Evolutionary conservation across 148 eudicot genomes (phyloP), one percentile per base, ranked within the genome.

Genomic region (Dysphania ambrosioides): DNA sequence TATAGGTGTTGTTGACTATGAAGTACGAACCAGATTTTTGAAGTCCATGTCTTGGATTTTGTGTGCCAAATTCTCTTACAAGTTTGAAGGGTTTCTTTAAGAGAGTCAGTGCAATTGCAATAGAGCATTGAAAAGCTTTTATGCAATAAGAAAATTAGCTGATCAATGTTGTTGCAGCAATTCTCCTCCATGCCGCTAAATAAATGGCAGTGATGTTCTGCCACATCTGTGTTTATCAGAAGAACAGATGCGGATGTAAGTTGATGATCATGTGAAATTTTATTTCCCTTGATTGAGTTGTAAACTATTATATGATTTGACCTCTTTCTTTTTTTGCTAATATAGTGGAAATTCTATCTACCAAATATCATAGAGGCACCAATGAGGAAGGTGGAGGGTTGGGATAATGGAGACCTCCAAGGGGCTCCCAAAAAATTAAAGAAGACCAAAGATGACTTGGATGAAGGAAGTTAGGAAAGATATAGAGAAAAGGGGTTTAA

Each of bases 11-110:
- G n/a, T n/a, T n/a, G n/a, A n/a, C n/a, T n/a, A n/a, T n/a, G n/a
- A n/a, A n/a, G 8, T 61, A 31, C 49, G 47, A 60, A 18, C 35
- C 34, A 6, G 11, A 51, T 47, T 66, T 47, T 53, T 44, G 41
- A 62, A 60, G 44, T 66, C n/a, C 24, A 21, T 53, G 23, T 32
- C 41, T 32, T 63, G 36, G 34, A 11, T 19, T 6, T 21, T 19
- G 27, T 29, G 0, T 65, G 58, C 8, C 58, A 21, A 34, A 31
- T 21, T 42, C 21, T 31, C 30, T 30, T 71, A 49, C 41, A 32
- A 47, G 23, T 49, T 70, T 29, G 71, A 49, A 30, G 9, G 72
- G 42, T 73, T 74, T 34, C 23, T 66, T 30, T n/a, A 23, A 47
- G 47, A 24, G 35, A 12, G 47, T 27, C 49, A 63, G 61, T 19